Conservation (phyloP, 2,329 filamentous ascomycete genomes). For the Diaporthe longicolla region DNA sequence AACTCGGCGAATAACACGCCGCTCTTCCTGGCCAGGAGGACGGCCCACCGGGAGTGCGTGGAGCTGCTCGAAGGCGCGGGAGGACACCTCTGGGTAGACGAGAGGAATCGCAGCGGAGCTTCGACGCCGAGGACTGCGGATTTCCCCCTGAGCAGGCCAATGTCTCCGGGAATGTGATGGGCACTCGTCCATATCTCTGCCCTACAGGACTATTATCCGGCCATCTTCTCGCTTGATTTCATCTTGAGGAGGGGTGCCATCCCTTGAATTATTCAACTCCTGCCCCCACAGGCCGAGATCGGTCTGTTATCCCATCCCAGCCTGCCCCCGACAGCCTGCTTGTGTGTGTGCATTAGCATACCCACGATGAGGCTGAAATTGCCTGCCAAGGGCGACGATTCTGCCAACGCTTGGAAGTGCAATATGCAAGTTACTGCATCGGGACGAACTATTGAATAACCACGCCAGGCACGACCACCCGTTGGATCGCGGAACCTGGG, state of each 20-base stretch:
- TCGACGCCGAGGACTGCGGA: slow-evolving; percentile 37
- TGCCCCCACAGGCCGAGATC: not conserved
- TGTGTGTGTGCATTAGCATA: not conserved
- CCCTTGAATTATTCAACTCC: not conserved
- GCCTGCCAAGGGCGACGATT: not conserved
- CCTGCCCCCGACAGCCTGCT: not conserved
- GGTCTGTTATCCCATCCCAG: too few relatives aligned
- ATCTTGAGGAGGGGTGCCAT: not conserved
- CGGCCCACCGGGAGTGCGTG: slow-evolving; percentile 67
- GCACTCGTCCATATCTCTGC: not conserved
- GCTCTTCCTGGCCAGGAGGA: slow-evolving; percentile 73
- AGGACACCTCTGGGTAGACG: slow-evolving; percentile 70
- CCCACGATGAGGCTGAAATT: not conserved
- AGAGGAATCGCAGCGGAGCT: slow-evolving; percentile 49
- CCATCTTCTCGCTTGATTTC: not conserved
- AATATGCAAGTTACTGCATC: slow-evolving; percentile 25
- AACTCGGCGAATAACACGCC: slow-evolving; percentile 77
- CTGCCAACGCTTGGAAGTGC: slow-evolving; percentile 15
- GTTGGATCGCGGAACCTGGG: slow-evolving; percentile 1
- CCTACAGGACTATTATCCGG: not conserved
- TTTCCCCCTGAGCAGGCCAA: slow-evolving; percentile 38
- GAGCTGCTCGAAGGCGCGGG: slow-evolving; percentile 70
- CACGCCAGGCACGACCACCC: not conserved
- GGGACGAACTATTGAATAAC: slow-evolving; percentile 16
- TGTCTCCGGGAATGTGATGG: slow-evolving; percentile 39